Evolutionary conservation across 2,329 filamentous ascomycete genomes (phyloP).

Genomic region (Sporothrix sp.): DNA sequence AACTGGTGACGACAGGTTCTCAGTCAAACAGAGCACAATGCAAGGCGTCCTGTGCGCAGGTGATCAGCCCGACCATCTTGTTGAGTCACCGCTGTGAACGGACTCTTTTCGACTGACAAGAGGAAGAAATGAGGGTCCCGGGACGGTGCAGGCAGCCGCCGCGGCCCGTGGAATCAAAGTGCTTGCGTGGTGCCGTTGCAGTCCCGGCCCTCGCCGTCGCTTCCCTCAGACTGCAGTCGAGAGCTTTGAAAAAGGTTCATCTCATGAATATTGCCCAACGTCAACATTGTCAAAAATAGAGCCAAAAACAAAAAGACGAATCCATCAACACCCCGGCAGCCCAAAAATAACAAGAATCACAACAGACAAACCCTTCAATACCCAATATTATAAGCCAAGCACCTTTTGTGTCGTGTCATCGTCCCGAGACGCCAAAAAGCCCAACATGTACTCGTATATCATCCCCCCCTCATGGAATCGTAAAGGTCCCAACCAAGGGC

Average conservation of each 20-base stretch:
- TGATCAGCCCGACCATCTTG: too few species aligned
- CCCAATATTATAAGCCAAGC: too few species aligned
- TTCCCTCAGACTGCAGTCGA: too few species aligned
- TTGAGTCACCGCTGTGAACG: too few species aligned
- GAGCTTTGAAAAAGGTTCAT: not conserved
- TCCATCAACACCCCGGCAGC: not conserved
- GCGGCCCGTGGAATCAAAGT: not conserved
- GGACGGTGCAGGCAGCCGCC: not conserved
- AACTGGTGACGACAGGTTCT: too few species aligned
- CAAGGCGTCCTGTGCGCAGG: too few species aligned
- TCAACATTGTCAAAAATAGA: too few species aligned
- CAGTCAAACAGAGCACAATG: too few species aligned
- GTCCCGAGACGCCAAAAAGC: not conserved
- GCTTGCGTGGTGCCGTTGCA: not conserved
- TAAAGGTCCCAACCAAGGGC: conserved; percentile 28
- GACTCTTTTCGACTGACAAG: too few species aligned
- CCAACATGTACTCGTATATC: not conserved
- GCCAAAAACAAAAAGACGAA: not conserved
- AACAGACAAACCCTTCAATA: too few species aligned
- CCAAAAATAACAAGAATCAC: not conserved
- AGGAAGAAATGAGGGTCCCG: too few species aligned
- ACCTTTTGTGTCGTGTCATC: not conserved
- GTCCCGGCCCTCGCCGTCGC: not conserved
- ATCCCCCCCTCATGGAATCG: conserved; percentile 17
- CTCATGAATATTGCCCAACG: not conserved